Conservation (phyloP, 148 eudicot genomes). For the Diospyros kaki region DNA sequence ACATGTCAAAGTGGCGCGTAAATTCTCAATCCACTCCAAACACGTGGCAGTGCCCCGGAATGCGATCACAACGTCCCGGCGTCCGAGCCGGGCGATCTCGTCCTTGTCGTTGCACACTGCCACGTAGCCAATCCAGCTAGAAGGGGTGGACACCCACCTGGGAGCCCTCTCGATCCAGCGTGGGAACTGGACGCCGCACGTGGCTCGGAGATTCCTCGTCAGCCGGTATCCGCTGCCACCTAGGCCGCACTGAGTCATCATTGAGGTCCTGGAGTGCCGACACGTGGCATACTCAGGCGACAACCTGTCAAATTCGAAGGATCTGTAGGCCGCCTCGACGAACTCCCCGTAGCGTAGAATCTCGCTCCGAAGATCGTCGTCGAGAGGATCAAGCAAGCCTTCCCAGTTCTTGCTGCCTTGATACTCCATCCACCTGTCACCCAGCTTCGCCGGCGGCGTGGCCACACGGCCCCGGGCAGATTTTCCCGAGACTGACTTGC, state of each 20-base stretch:
- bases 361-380: slow-evolving; percentile 52
- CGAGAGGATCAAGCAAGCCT: slow-evolving; percentile 79
- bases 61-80: slow-evolving; percentile 80
- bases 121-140: slow-evolving; percentile 90
- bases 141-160: slow-evolving; percentile 28
- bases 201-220: slow-evolving; percentile 56
- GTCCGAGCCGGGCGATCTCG: slow-evolving; percentile 58
- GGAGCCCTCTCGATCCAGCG: slow-evolving; percentile 45
- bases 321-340: slow-evolving; percentile 62
- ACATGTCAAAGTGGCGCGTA: slow-evolving; percentile 11
- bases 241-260: slow-evolving; percentile 40
- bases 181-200: slow-evolving; percentile 66
- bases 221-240: slow-evolving; percentile 43
- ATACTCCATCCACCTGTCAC: slow-evolving; percentile 63
- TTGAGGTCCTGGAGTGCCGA: slow-evolving; percentile 20
- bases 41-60: slow-evolving; percentile 84
- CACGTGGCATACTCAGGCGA: slow-evolving; percentile 47
- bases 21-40: slow-evolving; percentile 12
- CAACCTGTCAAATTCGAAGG: slow-evolving; percentile 61
- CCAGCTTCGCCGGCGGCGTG: slow-evolving; percentile 7
- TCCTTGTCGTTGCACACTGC: slow-evolving; percentile 57
- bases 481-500: no score
- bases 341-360: slow-evolving; percentile 74
- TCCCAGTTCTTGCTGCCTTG: slow-evolving; percentile 73
- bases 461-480: not conserved